Percentiles rank a stretch among this genome's conserved stretches.
phyloP scores from a whole-genome alignment of 2,329 filamentous ascomycete genomes.

The Calonectria hawksworthii region DNA sequence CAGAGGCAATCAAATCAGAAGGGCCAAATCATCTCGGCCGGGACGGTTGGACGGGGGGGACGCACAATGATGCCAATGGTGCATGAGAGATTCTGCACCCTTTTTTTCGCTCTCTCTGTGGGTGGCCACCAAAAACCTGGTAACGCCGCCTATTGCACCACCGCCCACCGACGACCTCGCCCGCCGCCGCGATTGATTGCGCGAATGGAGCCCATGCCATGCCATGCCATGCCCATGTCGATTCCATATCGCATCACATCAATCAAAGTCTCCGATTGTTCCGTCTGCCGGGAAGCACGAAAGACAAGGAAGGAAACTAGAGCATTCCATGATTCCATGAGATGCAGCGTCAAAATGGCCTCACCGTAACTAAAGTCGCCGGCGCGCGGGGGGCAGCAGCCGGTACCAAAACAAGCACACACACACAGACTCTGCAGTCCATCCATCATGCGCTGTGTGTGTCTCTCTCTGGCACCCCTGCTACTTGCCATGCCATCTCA shows the following conservation, averaged over 20 bases:
- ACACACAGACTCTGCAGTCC: slow-evolving; percentile 3
- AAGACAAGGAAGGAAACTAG: neutral
- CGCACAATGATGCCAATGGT: slow-evolving; percentile 23
- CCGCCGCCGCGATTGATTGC: too few relatives aligned
- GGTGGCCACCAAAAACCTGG: neutral
- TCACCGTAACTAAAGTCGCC: slow-evolving; percentile 33
- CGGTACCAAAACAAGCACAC: too few relatives aligned
- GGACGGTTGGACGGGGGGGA: neutral
- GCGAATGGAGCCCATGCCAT: neutral
- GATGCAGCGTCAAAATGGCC: slow-evolving; percentile 37
- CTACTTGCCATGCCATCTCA: slow-evolving; percentile 5
- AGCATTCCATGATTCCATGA: slow-evolving; percentile 25
- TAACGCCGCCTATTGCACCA: neutral
- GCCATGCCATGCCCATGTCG: neutral
- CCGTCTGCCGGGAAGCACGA: neutral
- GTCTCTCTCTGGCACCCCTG: neutral
- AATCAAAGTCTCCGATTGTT: neutral
- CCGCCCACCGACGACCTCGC: too few relatives aligned
- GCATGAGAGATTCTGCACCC: slow-evolving; percentile 17
- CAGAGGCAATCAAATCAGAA: slow-evolving; percentile 14
- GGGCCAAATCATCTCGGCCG: slow-evolving; percentile 4
- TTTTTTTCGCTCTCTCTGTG: neutral
- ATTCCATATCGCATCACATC: neutral
- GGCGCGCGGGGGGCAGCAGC: neutral
- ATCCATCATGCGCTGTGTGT: neutral